Percentiles rank a stretch among this genome's conserved stretches.
Evolutionary conservation across 176 grass and related monocot genomes (phyloP).

Genomic region (Hyparrhenia diplandra): DNA sequence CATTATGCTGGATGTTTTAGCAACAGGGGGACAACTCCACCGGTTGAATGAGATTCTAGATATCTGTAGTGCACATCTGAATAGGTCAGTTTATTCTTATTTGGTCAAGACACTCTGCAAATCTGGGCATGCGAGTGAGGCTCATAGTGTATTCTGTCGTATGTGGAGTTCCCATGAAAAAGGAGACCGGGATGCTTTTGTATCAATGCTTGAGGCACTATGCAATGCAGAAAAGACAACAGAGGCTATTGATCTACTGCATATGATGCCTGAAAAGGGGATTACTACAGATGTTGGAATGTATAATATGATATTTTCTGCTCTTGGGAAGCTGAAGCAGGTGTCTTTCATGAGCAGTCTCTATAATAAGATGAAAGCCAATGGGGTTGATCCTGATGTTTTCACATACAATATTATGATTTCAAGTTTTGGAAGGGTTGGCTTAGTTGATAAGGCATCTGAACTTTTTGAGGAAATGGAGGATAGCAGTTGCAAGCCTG

Average conservation of each 20-base stretch:
- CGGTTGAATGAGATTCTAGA: conserved; percentile 71
- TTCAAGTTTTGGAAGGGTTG: conserved; percentile 87
- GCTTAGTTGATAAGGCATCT: conserved; percentile 68
- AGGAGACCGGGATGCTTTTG: conserved; percentile 71
- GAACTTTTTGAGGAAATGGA: conserved; percentile 90
- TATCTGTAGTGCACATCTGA: conserved; percentile 54
- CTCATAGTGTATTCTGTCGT: conserved; percentile 77
- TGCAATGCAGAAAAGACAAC: conserved; percentile 80
- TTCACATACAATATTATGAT: conserved; percentile 98
- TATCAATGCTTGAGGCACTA: conserved; percentile 81
- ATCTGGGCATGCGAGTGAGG: conserved; percentile 80
- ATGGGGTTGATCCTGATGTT: conserved; percentile 73
- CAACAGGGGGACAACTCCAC: conserved; percentile 62
- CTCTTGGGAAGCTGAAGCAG: conserved; percentile 86
- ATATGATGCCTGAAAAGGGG: conserved; percentile 82
- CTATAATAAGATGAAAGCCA: conserved; percentile 70
- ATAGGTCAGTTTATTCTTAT: conserved; percentile 64
- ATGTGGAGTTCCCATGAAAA: conserved; percentile 83
- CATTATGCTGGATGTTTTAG: conserved; percentile 59
- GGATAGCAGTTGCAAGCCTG: conserved; percentile 60
- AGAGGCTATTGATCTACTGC: conserved; percentile 83
- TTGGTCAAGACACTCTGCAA: conserved; percentile 81
- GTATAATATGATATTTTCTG: conserved; percentile 93
- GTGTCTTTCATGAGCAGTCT: conserved; percentile 61
- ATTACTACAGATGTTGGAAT: conserved; percentile 67